phyloP scores from a whole-genome alignment of 1,284 basidiomycete species.

The Irpex lacteus region DNA sequence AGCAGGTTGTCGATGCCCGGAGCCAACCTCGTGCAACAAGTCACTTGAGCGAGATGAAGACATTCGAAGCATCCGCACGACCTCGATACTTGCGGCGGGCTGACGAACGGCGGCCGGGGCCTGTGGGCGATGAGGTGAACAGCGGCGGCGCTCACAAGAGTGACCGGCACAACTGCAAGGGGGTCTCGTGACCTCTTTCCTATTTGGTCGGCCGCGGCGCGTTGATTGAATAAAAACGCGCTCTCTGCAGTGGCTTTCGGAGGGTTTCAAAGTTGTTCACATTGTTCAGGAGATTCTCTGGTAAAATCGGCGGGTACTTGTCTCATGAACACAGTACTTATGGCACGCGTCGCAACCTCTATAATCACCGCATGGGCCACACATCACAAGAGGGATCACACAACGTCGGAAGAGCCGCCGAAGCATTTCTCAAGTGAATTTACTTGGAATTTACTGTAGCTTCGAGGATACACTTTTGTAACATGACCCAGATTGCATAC shows the following conservation, averaged over 20 bases:
- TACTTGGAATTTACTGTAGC: not conserved
- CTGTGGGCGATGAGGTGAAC: not conserved
- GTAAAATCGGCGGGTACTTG: not conserved
- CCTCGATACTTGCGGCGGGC: not conserved
- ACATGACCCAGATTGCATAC: not conserved
- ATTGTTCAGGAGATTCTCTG: too few relatives aligned
- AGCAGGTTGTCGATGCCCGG: not conserved
- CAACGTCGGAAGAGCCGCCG: not conserved
- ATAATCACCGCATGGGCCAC: not conserved
- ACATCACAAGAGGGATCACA: not conserved
- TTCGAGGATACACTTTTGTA: not conserved
- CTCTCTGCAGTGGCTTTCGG: too few relatives aligned
- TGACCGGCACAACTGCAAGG: not conserved
- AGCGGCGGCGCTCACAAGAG: not conserved
- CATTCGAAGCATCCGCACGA: not conserved
- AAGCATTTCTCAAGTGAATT: too few relatives aligned
- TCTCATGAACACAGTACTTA: not conserved
- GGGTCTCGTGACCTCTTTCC: constrained; percentile 2
- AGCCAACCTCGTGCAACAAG: not conserved
- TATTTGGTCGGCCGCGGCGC: not conserved
- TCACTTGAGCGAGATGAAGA: not conserved
- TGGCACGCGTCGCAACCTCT: not conserved
- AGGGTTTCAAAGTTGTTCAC: too few relatives aligned
- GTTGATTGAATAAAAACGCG: not conserved
- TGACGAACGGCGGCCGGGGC: not conserved